Evolutionary conservation across 768 basidiomycete species (phyloP).

Genomic region (Russula dissimulans): DNA sequence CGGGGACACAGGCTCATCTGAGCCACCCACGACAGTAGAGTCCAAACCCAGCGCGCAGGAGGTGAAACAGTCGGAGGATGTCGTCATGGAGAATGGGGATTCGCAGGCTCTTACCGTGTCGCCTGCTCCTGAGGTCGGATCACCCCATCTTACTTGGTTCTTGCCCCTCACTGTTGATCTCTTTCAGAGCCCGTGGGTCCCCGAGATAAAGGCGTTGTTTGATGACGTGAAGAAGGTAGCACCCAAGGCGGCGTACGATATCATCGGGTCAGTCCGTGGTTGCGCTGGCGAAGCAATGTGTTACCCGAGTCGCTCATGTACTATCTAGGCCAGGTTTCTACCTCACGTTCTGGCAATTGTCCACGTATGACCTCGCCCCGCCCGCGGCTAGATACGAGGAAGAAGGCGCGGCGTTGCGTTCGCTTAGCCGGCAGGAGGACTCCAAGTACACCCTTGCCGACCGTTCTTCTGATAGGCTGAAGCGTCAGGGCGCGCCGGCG

Average conservation of each 20-base stretch:
- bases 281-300: conserved; percentile 9
- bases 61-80: conserved; percentile 28
- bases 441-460: conserved; percentile 54
- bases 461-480: conserved; percentile 56
- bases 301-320: not conserved
- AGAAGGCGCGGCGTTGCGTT: conserved; percentile 52
- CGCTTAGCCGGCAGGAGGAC: conserved; percentile 62
- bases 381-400: conserved; percentile 73
- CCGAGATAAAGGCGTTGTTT: conserved; percentile 62
- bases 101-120: conserved; percentile 10
- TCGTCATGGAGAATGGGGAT: conserved; percentile 45
- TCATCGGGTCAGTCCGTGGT: conserved; percentile 54
- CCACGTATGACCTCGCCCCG: conserved; percentile 79
- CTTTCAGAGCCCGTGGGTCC: conserved; percentile 66
- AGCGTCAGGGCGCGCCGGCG: conserved; percentile 44
- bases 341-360: conserved; percentile 93
- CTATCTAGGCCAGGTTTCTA: conserved; percentile 76
- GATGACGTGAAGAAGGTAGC: conserved; percentile 66
- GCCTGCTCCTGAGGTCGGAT: conserved; percentile 8
- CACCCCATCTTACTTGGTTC: not conserved
- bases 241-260: conserved; percentile 50
- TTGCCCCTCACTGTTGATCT: not conserved
- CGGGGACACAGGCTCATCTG: conserved; percentile 18
- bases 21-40: not conserved
- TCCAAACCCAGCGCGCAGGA: conserved; percentile 8